Evolutionary conservation across 257 asterid genomes (phyloP).

Genomic region (Solanum verrucosum): DNA sequence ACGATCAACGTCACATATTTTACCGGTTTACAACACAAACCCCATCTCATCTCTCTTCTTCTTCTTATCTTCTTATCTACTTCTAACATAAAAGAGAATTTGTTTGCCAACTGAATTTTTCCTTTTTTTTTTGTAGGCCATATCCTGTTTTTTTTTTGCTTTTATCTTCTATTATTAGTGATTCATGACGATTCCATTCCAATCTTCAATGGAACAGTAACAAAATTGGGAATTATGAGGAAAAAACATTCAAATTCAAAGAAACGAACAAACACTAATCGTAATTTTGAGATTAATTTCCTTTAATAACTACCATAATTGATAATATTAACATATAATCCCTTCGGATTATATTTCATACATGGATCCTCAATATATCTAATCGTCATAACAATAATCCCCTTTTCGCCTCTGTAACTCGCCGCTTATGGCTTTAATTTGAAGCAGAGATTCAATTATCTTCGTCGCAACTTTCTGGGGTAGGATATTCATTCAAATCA

Average conservation of each 20-base stretch:
- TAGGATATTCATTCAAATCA: conserved; percentile 80
- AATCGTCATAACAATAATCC: not conserved
- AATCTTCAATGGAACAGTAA: conserved; percentile 11
- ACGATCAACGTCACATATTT: not conserved
- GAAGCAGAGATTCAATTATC: conserved; percentile 16
- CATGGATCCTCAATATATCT: not conserved
- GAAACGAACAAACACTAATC: not conserved
- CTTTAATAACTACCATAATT: not conserved
- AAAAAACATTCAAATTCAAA: not conserved
- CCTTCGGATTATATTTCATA: conserved; percentile 30
- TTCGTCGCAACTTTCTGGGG: conserved; percentile 59
- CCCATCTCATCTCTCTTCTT: conserved; percentile 11
- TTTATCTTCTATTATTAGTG: not conserved
- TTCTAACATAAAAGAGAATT: not conserved
- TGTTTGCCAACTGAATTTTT: conserved; percentile 1
- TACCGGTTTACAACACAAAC: conserved; percentile 11
- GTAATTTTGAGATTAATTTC: not conserved
- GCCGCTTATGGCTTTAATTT: not conserved
- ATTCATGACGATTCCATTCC: not conserved
- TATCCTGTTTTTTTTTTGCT: not conserved
- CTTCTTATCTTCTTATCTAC: not conserved
- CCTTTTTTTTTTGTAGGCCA: conserved; percentile 19
- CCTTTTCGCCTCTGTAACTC: not conserved
- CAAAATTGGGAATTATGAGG: not conserved
- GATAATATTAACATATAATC: conserved; percentile 18